Base-by-base conservation (phyloP, 495 filamentous ascomycete genomes). In the Annulohypoxylon moriforme region DNA sequence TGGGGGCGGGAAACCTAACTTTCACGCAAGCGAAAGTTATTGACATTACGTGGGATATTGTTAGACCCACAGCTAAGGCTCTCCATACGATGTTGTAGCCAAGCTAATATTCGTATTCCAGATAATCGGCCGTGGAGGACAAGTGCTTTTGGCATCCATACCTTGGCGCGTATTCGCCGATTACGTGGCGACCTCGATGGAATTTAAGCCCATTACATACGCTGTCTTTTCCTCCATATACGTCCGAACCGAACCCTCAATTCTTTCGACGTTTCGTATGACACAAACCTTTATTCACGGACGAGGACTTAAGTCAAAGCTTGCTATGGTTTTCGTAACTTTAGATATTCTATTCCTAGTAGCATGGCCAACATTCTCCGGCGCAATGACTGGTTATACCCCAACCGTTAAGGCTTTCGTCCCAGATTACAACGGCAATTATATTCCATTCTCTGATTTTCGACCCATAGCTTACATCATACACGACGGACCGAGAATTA, bases 311-410 rank as follows among this genome's bases (percentile, higher is more conserved):
- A 67, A 67, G 25, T 67, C 64, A 1, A 67, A 50, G 31, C 0
- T 52, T 25, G 9, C 64, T 31, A 67, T 68, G 65, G n/a, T 50
- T 42, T 69, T 63, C 33, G 59, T 69, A 25, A 40, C 68, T 1
- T 25, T 57, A 10, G 61, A 60, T 16, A 76, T 74, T 55, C 22
- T 69, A 18, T 78, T 74, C 46, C 53, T 76, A 7, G 16, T 74
- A 9, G 64, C 52, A 33, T 80, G 77, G 58, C 77, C 76, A 14
- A 79, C 77, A 4, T 16, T 79, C 3, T 47, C 69, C n/a, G 47
- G 75, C 24, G 75, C 78, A 1, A 79, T 79, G 76, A 79, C 73
- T 5, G 78, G 77, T 10, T 80, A 80, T 67, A 66, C 61, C 6
- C 55, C 68, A 6, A 59, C 59, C 33, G 46, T 42, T 24, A 18